Conservation (phyloP, 228 moss, liverwort and hornwort species). For the Sphagnum magellanicum region DNA sequence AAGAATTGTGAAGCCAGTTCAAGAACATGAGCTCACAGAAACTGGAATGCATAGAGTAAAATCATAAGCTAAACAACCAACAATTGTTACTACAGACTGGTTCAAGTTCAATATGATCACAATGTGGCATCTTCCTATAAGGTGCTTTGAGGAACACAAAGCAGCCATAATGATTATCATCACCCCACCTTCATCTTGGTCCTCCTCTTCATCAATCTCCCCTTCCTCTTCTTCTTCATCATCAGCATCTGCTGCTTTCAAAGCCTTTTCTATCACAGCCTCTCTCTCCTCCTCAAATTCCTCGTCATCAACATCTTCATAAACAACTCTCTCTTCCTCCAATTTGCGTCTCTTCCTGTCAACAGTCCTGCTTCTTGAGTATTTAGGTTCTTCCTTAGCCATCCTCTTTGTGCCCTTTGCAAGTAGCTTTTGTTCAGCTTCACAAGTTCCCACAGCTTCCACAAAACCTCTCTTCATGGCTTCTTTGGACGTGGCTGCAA, state of each 20-base stretch:
- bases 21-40: too few relatives aligned
- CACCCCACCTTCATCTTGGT: conserved; percentile 37
- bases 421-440: conserved; percentile 78
- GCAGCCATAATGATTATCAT: too few relatives aligned
- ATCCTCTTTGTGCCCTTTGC: conserved; percentile 64
- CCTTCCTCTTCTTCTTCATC: conserved; percentile 73
- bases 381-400: conserved; percentile 27
- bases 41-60: too few relatives aligned
- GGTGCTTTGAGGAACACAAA: neutral
- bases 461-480: conserved; percentile 83
- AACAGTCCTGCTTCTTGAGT: conserved; percentile 48
- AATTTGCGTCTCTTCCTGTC: conserved; percentile 55
- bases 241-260: conserved; percentile 57
- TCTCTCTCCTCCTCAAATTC: conserved; percentile 50
- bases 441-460: conserved; percentile 83
- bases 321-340: conserved; percentile 45
- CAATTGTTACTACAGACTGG: too few relatives aligned
- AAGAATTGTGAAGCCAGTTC: too few relatives aligned
- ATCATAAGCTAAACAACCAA: too few relatives aligned
- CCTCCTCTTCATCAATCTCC: conserved; percentile 43
- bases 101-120: neutral
- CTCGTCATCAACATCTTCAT: conserved; percentile 38
- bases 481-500: conserved; percentile 94
- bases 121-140: conserved; percentile 1
- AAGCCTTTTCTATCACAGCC: conserved; percentile 69